Conservation (phyloP, 2,329 filamentous ascomycete genomes). For the Aspergillus fumigatus region DNA sequence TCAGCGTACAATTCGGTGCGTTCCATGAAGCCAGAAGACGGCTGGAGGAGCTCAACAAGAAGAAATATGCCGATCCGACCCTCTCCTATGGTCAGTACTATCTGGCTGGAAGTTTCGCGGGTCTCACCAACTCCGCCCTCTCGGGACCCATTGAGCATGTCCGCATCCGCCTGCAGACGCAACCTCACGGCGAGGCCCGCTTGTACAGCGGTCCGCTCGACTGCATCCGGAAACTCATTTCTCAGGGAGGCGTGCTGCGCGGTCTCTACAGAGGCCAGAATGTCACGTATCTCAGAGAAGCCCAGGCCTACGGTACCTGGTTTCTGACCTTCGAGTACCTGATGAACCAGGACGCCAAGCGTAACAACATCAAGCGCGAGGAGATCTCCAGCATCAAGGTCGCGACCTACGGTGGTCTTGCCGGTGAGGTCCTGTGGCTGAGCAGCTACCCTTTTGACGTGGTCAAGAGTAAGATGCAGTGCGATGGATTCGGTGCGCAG, state of each 20-base stretch:
- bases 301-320: slow-evolving; percentile 92
- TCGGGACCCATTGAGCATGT: slow-evolving; percentile 95
- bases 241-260: slow-evolving; percentile 61
- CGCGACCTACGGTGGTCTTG: slow-evolving; percentile 85
- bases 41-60: slow-evolving; percentile 70
- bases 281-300: slow-evolving; percentile 84
- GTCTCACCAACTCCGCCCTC: slow-evolving; percentile 80
- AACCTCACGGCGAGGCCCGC: slow-evolving; percentile 75
- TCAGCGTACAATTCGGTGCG: slow-evolving; percentile 94
- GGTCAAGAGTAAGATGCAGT: slow-evolving; percentile 99
- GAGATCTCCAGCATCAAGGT: slow-evolving; percentile 81
- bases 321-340: slow-evolving; percentile 93
- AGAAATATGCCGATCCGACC: slow-evolving; percentile 38
- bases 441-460: slow-evolving; percentile 94
- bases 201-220: slow-evolving; percentile 83
- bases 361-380: slow-evolving; percentile 69
- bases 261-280: slow-evolving; percentile 84
- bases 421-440: slow-evolving; percentile 91
- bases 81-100: slow-evolving; percentile 87
- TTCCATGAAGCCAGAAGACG: slow-evolving; percentile 88
- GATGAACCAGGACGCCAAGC: slow-evolving; percentile 82
- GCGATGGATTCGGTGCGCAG: slow-evolving; percentile 74
- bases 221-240: slow-evolving; percentile 79
- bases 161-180: slow-evolving; percentile 90
- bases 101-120: slow-evolving; percentile 83